Base-by-base conservation (phyloP, 441 rosid genomes). In the Lepidium campestre region DNA sequence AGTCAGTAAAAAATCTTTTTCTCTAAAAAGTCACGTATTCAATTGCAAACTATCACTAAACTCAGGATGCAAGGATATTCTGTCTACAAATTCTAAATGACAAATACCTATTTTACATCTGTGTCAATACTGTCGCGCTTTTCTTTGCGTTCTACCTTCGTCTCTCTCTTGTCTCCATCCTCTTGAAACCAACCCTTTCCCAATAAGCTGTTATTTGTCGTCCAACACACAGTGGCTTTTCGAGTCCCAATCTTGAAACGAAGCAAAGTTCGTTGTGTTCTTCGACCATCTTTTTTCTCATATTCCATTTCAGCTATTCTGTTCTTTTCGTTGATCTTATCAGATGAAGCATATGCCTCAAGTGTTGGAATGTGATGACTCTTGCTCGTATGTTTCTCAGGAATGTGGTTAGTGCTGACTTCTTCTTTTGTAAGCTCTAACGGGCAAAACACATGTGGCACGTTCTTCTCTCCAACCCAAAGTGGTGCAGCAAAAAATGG, bases 401-500 rank as follows among this genome's bases (percentile, higher is more conserved):
- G 77, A 62, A 67, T 25, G 29, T 58, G 78, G 72, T 70, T 76
- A 62, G 70, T 71, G 53, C 36, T 61, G 50, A 56, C 70, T 71
- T 49, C 76, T 73, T 77, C 83, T 57, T 67, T 74, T 18, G 66
- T 74, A 52, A 76, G 79, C 75, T 86, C 83, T 39, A 75, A 31
- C 19, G 91, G 97, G 72, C 49, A 79, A 73, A 54, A 63, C 73
- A 82, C 72, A 1, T 32, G 82, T 45, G 92, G 67, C 69, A 85
- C 85, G 32, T 80, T 82, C 77, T 80, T 91, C 76, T 85, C 90
- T 61, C 80, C 85, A 44, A 73, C 75, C 58, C 72, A 82, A 68
- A 93, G 61, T 62, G 96, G 95, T 66, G 86, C 77, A 56, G 82
- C 78, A 34, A 94, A 88, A 79, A 84, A 91, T 19, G 93, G 96